A percentile compares a stretch with the other conserved stretches of the same genome.
Conservation (phyloP, 306 rosid species). For the Cicer arietinum region DNA sequence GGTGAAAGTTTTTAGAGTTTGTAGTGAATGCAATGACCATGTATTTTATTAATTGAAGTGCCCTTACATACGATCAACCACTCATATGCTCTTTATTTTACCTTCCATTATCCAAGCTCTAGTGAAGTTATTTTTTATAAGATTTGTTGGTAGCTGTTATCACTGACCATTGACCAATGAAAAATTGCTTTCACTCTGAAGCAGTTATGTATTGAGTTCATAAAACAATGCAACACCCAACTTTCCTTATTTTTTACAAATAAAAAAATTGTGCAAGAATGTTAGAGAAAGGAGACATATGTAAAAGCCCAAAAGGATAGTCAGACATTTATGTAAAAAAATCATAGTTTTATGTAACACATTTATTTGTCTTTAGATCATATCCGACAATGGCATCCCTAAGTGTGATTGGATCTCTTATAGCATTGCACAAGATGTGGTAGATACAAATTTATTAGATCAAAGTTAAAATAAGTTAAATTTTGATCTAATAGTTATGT, state of each 20-base stretch:
- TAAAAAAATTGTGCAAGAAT: not conserved
- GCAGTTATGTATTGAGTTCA: slow-evolving; percentile 15
- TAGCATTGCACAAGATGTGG: not conserved
- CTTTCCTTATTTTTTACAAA: not conserved
- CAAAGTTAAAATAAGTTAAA: not conserved
- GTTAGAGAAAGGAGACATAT: slow-evolving; percentile 10
- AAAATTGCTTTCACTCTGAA: slow-evolving; percentile 37
- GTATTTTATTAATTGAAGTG: not conserved
- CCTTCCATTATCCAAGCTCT: slow-evolving; percentile 23
- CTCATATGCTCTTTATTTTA: slow-evolving; percentile 7
- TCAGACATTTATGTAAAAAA: not conserved
- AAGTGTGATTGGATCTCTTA: not conserved
- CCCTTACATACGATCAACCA: slow-evolving; percentile 33
- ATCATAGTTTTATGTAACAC: not conserved
- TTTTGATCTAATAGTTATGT: not conserved
- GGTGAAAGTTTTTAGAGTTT: slow-evolving; percentile 55
- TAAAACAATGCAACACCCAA: slow-evolving; percentile 21
- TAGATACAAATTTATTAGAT: not conserved
- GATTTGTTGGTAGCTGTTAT: slow-evolving; percentile 32
- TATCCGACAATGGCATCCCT: not conserved
- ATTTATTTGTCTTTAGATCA: slow-evolving; percentile 8
- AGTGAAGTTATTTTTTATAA: not conserved
- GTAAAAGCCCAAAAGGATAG: slow-evolving; percentile 24
- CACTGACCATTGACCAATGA: slow-evolving; percentile 33
- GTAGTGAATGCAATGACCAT: slow-evolving; percentile 45